phyloP scores from a whole-genome alignment of 495 filamentous ascomycete genomes.

The Talaromyces wortmannii region DNA sequence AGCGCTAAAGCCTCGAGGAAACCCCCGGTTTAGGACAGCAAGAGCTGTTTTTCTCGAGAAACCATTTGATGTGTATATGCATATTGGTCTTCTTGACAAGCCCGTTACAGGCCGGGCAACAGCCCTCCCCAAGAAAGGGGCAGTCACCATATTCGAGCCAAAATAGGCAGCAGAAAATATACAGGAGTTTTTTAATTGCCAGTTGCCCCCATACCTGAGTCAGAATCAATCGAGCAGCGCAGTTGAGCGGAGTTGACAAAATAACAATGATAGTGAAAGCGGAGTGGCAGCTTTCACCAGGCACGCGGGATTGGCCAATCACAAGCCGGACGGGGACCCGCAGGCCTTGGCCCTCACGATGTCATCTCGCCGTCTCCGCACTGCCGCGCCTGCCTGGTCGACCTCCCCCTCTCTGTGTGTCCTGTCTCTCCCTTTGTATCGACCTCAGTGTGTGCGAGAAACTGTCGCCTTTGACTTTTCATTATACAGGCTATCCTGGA shows the following conservation, averaged over 20 bases:
- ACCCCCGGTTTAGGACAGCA: background rate
- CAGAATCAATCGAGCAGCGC: background rate
- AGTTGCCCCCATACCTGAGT: background rate
- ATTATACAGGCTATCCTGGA: too few species aligned
- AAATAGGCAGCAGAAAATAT: background rate
- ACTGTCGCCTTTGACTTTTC: too few species aligned
- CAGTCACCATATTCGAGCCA: background rate
- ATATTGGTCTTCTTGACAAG: background rate
- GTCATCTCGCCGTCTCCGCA: conserved; percentile 4
- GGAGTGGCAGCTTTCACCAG: background rate
- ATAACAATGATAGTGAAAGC: too few species aligned
- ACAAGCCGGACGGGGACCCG: background rate
- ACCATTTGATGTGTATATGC: background rate
- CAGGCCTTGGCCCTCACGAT: conserved; percentile 1
- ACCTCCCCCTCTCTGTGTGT: background rate
- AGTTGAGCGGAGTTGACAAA: background rate
- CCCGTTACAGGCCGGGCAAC: background rate
- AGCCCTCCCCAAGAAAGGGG: background rate
- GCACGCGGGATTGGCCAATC: conserved; percentile 2
- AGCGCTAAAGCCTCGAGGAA: background rate
- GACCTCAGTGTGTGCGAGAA: too few species aligned
- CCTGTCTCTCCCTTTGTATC: too few species aligned
- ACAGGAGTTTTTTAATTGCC: background rate
- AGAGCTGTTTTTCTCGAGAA: background rate
- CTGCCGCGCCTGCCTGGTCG: conserved; percentile 3